Evolutionary conservation across 2,329 filamentous ascomycete genomes (phyloP).

Genomic region (Epichloe coenophiala): DNA sequence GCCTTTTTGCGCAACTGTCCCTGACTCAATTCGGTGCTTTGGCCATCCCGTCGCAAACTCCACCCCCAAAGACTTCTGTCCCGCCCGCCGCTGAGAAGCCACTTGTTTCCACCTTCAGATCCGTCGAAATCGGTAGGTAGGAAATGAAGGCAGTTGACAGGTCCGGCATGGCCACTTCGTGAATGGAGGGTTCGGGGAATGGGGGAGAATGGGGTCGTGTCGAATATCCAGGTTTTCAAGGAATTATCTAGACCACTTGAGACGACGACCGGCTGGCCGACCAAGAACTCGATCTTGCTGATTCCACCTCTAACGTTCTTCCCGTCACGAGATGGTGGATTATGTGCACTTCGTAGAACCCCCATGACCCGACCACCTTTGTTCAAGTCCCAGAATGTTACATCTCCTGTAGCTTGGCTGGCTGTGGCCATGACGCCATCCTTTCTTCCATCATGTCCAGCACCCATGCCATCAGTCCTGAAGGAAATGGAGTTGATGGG

Average conservation of each 20-base stretch:
- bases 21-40: slow-evolving; percentile 87
- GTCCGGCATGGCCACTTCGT: slow-evolving; percentile 77
- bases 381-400: slow-evolving; percentile 95
- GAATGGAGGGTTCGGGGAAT: slow-evolving; percentile 75
- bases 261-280: slow-evolving; percentile 77
- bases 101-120: slow-evolving; percentile 78
- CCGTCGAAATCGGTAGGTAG: slow-evolving; percentile 82
- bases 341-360: slow-evolving; percentile 76
- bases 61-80: slow-evolving; percentile 94
- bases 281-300: slow-evolving; percentile 77
- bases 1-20: slow-evolving; percentile 82
- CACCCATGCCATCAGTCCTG: slow-evolving; percentile 75
- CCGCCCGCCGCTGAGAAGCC: slow-evolving; percentile 78
- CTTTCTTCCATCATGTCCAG: slow-evolving; percentile 71
- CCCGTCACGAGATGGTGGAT: slow-evolving; percentile 48
- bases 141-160: slow-evolving; percentile 72
- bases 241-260: slow-evolving; percentile 90
- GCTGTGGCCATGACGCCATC: slow-evolving; percentile 92
- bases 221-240: slow-evolving; percentile 92
- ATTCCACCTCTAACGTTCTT: slow-evolving; percentile 58
- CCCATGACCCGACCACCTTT: slow-evolving; percentile 76
- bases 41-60: slow-evolving; percentile 86
- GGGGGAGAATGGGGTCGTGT: slow-evolving; percentile 75
- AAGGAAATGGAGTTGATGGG: slow-evolving; percentile 78
- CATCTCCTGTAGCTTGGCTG: slow-evolving; percentile 64